Evolutionary conservation across 1,139 yeast genomes (phyloP).

Genomic region (Hansenula lynferdii): DNA sequence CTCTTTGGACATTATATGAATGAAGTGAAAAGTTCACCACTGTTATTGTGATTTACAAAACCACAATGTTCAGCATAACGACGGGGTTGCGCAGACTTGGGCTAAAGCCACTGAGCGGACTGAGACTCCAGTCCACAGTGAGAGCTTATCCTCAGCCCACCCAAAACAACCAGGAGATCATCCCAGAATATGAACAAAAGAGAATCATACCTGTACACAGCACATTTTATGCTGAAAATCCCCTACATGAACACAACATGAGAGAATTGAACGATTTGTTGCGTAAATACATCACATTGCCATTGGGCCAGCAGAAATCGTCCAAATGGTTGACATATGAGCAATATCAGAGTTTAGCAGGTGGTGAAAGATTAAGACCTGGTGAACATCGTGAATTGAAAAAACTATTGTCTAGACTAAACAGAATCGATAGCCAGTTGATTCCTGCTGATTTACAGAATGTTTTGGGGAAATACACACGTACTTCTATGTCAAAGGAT

Average conservation of each 20-base stretch:
- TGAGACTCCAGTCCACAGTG: not conserved
- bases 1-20: too few species aligned
- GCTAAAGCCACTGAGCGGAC: not conserved
- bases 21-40: too few species aligned
- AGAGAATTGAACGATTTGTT: slow-evolving; percentile 54
- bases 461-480: slow-evolving; percentile 42
- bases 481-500: slow-evolving; percentile 26
- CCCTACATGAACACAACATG: slow-evolving; percentile 73
- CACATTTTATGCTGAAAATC: slow-evolving; percentile 71
- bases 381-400: slow-evolving; percentile 68
- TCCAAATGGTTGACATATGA: slow-evolving; percentile 57
- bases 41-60: too few species aligned
- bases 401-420: slow-evolving; percentile 58
- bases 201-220: slow-evolving; percentile 66
- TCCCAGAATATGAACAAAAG: not conserved
- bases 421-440: slow-evolving; percentile 76
- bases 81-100: not conserved
- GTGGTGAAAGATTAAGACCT: slow-evolving; percentile 67
- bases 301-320: slow-evolving; percentile 44
- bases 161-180: not conserved
- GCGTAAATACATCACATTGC: slow-evolving; percentile 60
- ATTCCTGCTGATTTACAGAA: slow-evolving; percentile 65
- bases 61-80: slow-evolving; percentile 2
- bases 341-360: slow-evolving; percentile 62
- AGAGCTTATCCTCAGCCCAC: too few species aligned